Evolutionary conservation across 345 rosid genomes (phyloP).

Genomic region (Noccaea caerulescens): DNA sequence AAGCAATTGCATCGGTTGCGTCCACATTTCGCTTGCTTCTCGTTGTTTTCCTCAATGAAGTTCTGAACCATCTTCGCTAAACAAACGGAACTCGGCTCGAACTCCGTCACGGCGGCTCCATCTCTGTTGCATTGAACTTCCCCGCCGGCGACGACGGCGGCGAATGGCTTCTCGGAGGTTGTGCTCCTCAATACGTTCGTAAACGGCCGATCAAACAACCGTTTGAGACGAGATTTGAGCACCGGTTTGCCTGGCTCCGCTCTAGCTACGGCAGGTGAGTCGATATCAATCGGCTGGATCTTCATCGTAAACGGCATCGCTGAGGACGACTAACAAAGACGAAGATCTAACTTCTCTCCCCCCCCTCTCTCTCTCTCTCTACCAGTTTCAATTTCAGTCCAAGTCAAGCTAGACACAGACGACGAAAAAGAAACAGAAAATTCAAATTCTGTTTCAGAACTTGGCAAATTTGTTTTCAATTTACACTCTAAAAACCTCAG

Average conservation of each 20-base stretch:
- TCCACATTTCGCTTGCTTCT: constrained; percentile 77
- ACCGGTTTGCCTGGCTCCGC: constrained; percentile 62
- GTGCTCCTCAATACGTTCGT: constrained; percentile 56
- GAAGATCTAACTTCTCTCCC: constrained; percentile 25
- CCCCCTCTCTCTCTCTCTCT: background rate
- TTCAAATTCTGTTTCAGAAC: constrained; percentile 18
- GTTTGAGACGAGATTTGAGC: constrained; percentile 65
- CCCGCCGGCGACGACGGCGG: constrained; percentile 21
- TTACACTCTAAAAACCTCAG: constrained; percentile 29
- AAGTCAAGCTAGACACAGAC: constrained; percentile 36
- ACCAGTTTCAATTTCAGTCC: background rate
- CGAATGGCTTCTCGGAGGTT: constrained; percentile 52
- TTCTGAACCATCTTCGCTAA: constrained; percentile 88
- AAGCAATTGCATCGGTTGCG: constrained; percentile 96
- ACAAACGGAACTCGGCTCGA: constrained; percentile 90
- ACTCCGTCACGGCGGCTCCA: constrained; percentile 48
- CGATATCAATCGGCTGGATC: constrained; percentile 71
- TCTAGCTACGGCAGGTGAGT: constrained; percentile 44
- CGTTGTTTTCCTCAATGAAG: constrained; percentile 83
- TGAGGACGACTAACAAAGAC: background rate
- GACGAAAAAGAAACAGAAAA: constrained; percentile 14
- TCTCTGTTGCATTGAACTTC: constrained; percentile 52
- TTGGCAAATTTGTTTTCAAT: constrained; percentile 33
- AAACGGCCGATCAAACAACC: constrained; percentile 71
- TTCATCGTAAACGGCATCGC: constrained; percentile 58